Evolutionary conservation across 805 yeast genomes (phyloP), one percentile per base, ranked within the genome.

Genomic region (Wickerhamiella parazyma): DNA sequence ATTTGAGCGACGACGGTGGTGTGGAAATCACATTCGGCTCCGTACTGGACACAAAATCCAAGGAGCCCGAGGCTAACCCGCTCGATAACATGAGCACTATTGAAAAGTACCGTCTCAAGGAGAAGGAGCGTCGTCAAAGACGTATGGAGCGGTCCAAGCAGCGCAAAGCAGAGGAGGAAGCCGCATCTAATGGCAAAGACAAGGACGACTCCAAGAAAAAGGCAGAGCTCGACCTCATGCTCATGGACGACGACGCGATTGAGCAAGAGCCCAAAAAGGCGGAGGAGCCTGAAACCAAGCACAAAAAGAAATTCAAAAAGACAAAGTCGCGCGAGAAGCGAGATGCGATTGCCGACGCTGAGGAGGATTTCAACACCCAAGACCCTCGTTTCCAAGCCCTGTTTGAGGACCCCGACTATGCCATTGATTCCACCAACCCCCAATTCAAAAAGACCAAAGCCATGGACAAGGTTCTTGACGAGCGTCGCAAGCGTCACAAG

Each of bases 11-110:
- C 9, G 89, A 76, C 38, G 79, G 82, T 22, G 95, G 86, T 55
- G 82, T 91, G 85, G 97, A 91, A 60, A 83, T 91, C 53, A 86
- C 96, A 0, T 91, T 91, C 62, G 85, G 87, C 31, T 95, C 97
- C 2, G 96, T 84, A 3, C 63, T 86, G 42, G 72, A 71, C 36
- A 75, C 69, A 22, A 64, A 57, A 17, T 64, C 55, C 33, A 63
- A 57, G 10, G 49, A 44, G 4, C 44, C 36, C 7, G 31, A 31
- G 14, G 37, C 31, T 6, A 36, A 36, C 4, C 28, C 35, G 11
- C 37, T 38, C 14, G 66, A 64, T 33, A 81, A 80, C 41, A 84
- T 82, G 55, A 68, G 78, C 8, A 78, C 95, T 0, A 75, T 91
- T 40, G 87, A 80, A 33, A 80, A 77, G 52, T 74, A 86, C 56